Conservation (phyloP, 495 filamentous ascomycete genomes). For the Xylaria palmicola region DNA sequence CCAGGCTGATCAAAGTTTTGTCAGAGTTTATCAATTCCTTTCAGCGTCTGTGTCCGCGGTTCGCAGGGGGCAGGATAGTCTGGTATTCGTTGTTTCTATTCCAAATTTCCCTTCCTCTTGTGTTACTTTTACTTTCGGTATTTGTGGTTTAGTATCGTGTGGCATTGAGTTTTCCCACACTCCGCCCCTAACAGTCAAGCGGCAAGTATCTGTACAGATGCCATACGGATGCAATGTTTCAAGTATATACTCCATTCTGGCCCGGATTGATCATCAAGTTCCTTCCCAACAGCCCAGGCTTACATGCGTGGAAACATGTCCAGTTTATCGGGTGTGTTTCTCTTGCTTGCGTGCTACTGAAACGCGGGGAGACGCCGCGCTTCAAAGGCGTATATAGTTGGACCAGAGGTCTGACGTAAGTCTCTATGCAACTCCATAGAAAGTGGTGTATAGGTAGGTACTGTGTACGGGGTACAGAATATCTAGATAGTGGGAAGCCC, state of each 20-base stretch:
- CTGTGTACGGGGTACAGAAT: too few species aligned
- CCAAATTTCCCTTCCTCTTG: too few species aligned
- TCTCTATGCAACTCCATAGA: too few species aligned
- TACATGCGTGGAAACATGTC: background rate
- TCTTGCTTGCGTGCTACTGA: background rate
- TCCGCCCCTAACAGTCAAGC: too few species aligned
- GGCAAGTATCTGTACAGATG: too few species aligned
- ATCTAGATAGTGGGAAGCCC: background rate
- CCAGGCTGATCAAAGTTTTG: background rate
- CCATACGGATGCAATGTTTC: conserved; percentile 6
- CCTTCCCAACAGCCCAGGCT: too few species aligned
- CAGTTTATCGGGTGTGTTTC: background rate
- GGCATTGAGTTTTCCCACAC: too few species aligned
- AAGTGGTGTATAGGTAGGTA: too few species aligned
- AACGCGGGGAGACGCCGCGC: background rate
- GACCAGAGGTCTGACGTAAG: conserved; percentile 1
- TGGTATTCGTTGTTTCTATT: too few species aligned
- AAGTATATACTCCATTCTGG: background rate
- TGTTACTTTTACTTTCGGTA: background rate
- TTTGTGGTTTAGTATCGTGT: too few species aligned
- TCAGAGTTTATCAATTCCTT: background rate
- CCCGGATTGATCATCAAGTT: background rate
- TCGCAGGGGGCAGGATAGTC: background rate
- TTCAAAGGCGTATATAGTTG: background rate
- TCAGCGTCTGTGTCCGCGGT: background rate